Conservation (phyloP, 495 filamentous ascomycete genomes). For the Tuber calosporum region DNA sequence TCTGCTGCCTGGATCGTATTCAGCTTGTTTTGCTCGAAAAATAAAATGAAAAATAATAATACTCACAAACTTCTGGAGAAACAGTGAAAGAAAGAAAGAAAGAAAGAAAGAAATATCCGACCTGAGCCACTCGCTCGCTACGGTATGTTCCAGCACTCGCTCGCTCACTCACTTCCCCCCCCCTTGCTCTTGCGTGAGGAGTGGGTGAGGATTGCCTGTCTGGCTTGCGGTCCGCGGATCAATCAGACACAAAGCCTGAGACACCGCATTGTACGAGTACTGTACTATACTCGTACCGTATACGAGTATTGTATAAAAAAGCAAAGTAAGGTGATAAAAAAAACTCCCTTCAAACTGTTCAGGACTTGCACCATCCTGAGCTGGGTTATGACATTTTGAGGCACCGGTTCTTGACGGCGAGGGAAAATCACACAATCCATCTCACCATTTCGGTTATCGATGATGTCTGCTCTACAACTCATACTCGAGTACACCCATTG, state of each 20-base stretch:
- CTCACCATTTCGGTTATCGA: neutral
- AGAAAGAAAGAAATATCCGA: neutral
- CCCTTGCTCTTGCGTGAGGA: neutral
- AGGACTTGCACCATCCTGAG: neutral
- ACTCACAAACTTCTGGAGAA: too few relatives aligned
- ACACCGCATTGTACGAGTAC: neutral
- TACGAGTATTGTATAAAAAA: neutral
- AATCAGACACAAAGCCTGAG: neutral
- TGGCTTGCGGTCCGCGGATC: neutral
- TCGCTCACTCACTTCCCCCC: neutral
- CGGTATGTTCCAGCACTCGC: neutral
- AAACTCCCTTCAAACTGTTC: neutral
- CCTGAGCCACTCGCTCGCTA: neutral
- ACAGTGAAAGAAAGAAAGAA: too few relatives aligned
- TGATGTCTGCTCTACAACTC: neutral
- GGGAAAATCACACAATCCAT: conserved; percentile 2
- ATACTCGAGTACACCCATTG: neutral
- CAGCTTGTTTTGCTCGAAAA: neutral
- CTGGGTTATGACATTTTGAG: neutral
- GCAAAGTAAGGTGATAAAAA: neutral
- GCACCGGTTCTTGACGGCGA: neutral
- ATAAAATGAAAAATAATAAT: too few relatives aligned
- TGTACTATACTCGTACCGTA: too few relatives aligned
- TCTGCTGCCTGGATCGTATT: neutral
- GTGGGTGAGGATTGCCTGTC: neutral